Percentiles rank a stretch among this genome's conserved stretches.
phyloP scores from a whole-genome alignment of 805 yeast species.

The Danielia oregonensis region DNA sequence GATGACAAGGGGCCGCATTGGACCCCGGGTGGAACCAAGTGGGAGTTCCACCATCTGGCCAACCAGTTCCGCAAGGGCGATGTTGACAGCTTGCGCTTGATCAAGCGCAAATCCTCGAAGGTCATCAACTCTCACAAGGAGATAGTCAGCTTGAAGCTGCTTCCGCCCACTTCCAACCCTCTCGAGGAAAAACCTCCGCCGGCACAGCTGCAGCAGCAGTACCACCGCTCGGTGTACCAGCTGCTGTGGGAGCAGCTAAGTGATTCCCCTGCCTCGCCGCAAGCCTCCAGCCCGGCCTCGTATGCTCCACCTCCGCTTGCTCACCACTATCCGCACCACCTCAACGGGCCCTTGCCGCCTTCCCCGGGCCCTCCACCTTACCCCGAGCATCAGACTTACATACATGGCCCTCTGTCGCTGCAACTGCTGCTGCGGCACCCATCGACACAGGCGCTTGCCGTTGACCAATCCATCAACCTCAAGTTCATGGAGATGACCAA shows the following conservation, averaged over 20 bases:
- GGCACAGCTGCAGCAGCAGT: constrained; percentile 8
- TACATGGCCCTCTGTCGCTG: constrained; percentile 10
- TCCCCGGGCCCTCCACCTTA: constrained; percentile 13
- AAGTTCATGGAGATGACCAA: constrained; percentile 36
- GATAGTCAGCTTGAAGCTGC: constrained; percentile 31
- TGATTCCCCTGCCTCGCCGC: constrained; percentile 5
- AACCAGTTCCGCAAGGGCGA: constrained; percentile 81
- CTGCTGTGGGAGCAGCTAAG: constrained; percentile 17
- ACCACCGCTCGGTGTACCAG: constrained; percentile 18
- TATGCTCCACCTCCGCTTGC: not conserved
- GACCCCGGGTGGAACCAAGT: constrained; percentile 25
- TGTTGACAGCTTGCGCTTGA: constrained; percentile 62
- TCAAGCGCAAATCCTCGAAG: constrained; percentile 68
- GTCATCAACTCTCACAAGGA: constrained; percentile 37
- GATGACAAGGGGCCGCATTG: constrained; percentile 14
- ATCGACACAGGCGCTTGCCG: constrained; percentile 11
- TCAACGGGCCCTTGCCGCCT: constrained; percentile 6
- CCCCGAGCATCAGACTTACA: constrained; percentile 6
- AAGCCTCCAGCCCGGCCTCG: constrained; percentile 4
- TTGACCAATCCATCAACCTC: constrained; percentile 19
- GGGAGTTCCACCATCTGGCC: constrained; percentile 90
- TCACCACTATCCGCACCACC: constrained; percentile 8
- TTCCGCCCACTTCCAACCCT: constrained; percentile 24
- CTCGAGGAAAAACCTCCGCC: not conserved
- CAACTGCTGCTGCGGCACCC: constrained; percentile 17